A percentile compares a stretch with the other conserved stretches of the same genome.
phyloP scores from a whole-genome alignment of 306 rosid species.

The Astragalus glycyphyllos region DNA sequence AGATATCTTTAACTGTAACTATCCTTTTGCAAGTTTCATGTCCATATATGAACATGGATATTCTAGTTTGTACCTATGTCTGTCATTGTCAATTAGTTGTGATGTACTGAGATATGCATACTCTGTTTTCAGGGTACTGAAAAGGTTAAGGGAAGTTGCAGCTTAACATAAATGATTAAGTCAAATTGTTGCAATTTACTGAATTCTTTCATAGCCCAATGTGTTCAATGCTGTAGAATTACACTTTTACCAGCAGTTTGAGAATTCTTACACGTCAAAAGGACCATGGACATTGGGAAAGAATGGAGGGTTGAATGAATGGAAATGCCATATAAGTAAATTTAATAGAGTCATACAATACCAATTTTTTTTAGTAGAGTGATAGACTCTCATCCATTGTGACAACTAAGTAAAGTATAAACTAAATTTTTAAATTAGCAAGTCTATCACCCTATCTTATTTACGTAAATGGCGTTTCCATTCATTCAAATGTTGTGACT shows the following conservation, averaged over 20 bases:
- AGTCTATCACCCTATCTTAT: neutral
- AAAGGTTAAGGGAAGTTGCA: slow-evolving; percentile 26
- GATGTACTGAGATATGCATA: slow-evolving; percentile 1
- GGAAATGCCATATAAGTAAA: slow-evolving; percentile 3
- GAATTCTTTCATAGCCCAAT: neutral
- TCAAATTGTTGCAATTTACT: neutral
- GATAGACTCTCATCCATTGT: neutral
- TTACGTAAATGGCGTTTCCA: slow-evolving; percentile 6
- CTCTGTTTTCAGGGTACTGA: slow-evolving; percentile 15
- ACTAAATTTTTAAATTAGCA: neutral
- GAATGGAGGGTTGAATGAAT: slow-evolving; percentile 1
- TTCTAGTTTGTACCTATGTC: neutral
- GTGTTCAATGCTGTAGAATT: slow-evolving; percentile 11
- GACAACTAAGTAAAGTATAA: too few species aligned
- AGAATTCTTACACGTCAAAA: slow-evolving; percentile 15
- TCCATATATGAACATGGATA: slow-evolving; percentile 39
- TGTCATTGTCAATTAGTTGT: slow-evolving; percentile 27
- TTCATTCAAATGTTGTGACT: neutral
- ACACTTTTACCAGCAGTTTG: slow-evolving; percentile 7
- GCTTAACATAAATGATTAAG: slow-evolving; percentile 29
- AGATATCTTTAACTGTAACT: slow-evolving; percentile 67
- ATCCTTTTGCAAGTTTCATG: slow-evolving; percentile 53
- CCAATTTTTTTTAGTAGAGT: too few species aligned
- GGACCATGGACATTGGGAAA: slow-evolving; percentile 13
- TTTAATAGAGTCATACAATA: too few species aligned